A percentile compares a stretch with the other conserved stretches of the same genome.
phyloP scores from a whole-genome alignment of 306 rosid species.

The Oxytropis ochrocephala region DNA sequence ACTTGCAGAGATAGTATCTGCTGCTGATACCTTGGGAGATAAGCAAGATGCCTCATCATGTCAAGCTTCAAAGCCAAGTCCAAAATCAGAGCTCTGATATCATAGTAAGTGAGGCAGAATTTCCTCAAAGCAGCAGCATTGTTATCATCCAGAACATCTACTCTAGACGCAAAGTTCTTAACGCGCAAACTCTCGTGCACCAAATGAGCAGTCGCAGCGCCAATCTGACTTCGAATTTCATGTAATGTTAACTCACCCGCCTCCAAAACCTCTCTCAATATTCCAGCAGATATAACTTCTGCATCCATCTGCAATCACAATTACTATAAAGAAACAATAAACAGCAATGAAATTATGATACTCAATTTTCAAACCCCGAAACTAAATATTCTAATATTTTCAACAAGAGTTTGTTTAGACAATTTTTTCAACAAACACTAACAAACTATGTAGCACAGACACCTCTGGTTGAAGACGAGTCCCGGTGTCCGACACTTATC shows the following conservation, averaged over 20 bases:
- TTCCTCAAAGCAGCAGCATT: constrained; percentile 69
- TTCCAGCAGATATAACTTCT: constrained; percentile 79
- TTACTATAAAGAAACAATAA: constrained; percentile 35
- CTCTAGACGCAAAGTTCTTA: constrained; percentile 35
- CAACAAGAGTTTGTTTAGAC: neutral
- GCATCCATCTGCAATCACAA: constrained; percentile 73
- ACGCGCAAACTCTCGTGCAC: constrained; percentile 73
- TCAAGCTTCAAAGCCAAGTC: constrained; percentile 73
- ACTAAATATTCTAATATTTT: neutral
- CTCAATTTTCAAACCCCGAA: neutral
- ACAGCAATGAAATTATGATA: constrained; percentile 10
- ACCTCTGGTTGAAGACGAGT: no score
- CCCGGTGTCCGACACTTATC: no score
- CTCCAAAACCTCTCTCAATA: constrained; percentile 58
- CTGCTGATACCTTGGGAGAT: constrained; percentile 73
- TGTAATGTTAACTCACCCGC: constrained; percentile 41
- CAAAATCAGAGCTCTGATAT: constrained; percentile 70
- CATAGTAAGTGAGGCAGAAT: constrained; percentile 75
- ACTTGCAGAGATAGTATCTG: constrained; percentile 67
- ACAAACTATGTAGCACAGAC: no score
- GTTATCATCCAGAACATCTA: constrained; percentile 57
- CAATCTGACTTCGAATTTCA: constrained; percentile 48
- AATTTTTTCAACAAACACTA: neutral
- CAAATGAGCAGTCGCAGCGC: constrained; percentile 64
- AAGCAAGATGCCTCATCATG: constrained; percentile 63